Base-by-base conservation (phyloP, 2,329 filamentous ascomycete species). In the Juglanconis sp. region DNA sequence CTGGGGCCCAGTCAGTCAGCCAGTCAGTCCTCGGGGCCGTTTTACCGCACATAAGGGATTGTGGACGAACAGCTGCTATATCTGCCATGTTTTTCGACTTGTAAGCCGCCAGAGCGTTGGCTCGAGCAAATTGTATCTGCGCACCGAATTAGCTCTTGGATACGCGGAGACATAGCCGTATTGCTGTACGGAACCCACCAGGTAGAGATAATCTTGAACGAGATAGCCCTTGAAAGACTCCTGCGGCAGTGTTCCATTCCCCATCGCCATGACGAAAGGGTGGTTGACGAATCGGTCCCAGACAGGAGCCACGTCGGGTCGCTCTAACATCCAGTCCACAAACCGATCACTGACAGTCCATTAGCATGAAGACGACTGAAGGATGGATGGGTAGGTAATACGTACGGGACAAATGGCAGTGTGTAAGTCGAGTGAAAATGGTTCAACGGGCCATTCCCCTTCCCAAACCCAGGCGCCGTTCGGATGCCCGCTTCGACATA, bases 141-240 rank as follows among this genome's bases (percentile, higher is more conserved):
- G 10, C 7, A 9, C 30, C 48, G 30, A 31, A 8, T 63, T 38
- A 63, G 57, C 51, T 32, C 17, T 24, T 36, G 13, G 32, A 8
- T 48, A 5, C 30, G 5, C 4, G 35, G 13, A 7, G 42, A 9
- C 17, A 30, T 24, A 24, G 17, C 17, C n/a, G n/a, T 4, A 5
- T 40, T n/a, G 10, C 4, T n/a, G 15, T 4, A 11, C 1, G 10
- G 17, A 15, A 70, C 80, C 47, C 68, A 95, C 90, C 48, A 97
- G 77, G 69, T 95, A 98, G 4, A 96, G 80, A 69, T 97, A 97
- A 69, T 98, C 94, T 68, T 98, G 94, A 9, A 95, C 82, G 59
- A 98, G 85, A 71, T 97, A 98, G 44, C 89, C 83, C 72, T 92
- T 95, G 79, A 96, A 98, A 0, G 87, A 88, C 48, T 89, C 84